phyloP scores from a whole-genome alignment of 768 basidiomycete genomes.

The Xerocomellus amylosporus region DNA sequence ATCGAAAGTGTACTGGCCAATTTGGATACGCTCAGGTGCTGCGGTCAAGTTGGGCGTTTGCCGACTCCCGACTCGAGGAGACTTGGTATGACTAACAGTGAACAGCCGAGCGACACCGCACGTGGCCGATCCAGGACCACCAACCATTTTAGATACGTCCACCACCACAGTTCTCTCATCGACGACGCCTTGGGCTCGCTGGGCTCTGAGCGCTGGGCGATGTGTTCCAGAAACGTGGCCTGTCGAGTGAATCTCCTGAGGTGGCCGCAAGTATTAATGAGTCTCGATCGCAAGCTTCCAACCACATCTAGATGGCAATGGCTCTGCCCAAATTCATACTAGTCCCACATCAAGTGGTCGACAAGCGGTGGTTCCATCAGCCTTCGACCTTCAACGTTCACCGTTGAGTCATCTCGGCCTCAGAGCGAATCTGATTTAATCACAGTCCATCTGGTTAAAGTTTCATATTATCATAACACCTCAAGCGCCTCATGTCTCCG shows the following conservation, averaged over 20 bases:
- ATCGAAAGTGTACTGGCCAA: not conserved
- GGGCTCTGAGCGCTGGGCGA: constrained; percentile 1
- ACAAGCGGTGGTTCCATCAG: constrained; percentile 4
- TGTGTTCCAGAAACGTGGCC: constrained; percentile 4
- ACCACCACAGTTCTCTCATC: not conserved
- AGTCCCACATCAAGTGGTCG: constrained; percentile 8
- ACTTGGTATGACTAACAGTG: constrained; percentile 10
- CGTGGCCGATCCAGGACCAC: not conserved
- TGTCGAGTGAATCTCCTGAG: constrained; percentile 5
- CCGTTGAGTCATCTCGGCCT: constrained; percentile 21
- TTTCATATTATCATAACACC: constrained; percentile 22
- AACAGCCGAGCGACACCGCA: constrained; percentile 5
- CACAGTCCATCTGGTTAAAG: constrained; percentile 8
- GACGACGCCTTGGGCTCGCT: constrained; percentile 5
- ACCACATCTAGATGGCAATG: constrained; percentile 8
- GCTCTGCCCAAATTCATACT: constrained; percentile 5
- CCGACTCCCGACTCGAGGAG: not conserved
- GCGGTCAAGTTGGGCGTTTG: constrained; percentile 1
- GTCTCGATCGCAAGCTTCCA: constrained; percentile 20
- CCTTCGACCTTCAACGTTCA: constrained; percentile 2
- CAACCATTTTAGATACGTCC: not conserved
- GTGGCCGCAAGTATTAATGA: constrained; percentile 10
- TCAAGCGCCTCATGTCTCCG: constrained; percentile 15
- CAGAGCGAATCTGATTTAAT: constrained; percentile 22
- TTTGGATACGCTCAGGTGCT: not conserved